phyloP scores from a whole-genome alignment of 495 filamentous ascomycete species.

The Copromyces sp. region DNA sequence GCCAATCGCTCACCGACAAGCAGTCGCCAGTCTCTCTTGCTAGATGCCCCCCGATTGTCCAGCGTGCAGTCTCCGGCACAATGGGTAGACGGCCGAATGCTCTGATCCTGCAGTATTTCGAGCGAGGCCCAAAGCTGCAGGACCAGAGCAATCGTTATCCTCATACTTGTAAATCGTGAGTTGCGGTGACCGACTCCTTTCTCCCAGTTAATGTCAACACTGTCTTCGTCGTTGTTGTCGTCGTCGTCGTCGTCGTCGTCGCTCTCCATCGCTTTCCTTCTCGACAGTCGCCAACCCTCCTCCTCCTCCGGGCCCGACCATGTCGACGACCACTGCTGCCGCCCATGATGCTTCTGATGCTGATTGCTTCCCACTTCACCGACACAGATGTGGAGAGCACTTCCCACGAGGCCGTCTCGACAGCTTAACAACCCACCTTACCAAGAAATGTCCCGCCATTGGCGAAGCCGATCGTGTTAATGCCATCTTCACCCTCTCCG shows the following conservation, averaged over 20 bases:
- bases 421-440: conserved; percentile 63
- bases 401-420: conserved; percentile 81
- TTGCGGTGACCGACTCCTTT: background rate
- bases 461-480: conserved; percentile 54
- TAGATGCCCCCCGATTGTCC: conserved; percentile 11
- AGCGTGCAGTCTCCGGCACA: conserved; percentile 10
- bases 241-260: background rate
- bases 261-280: conserved; percentile 1
- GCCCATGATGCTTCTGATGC: background rate
- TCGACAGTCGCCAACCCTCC: background rate
- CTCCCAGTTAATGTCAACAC: background rate
- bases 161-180: conserved; percentile 65
- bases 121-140: conserved; percentile 67
- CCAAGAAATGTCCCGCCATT: conserved; percentile 72
- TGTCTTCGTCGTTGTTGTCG: background rate
- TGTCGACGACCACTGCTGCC: background rate
- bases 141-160: conserved; percentile 82
- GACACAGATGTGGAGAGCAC: conserved; percentile 57
- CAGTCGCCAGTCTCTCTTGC: background rate
- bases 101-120: conserved; percentile 75
- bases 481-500: conserved; percentile 43
- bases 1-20: conserved; percentile 5
- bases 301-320: conserved; percentile 1
- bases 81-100: conserved; percentile 79
- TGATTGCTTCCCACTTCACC: background rate